Evolutionary conservation across 768 basidiomycete genomes (phyloP), one percentile per base, ranked within the genome.

Genomic region (Amanita phalloides): DNA sequence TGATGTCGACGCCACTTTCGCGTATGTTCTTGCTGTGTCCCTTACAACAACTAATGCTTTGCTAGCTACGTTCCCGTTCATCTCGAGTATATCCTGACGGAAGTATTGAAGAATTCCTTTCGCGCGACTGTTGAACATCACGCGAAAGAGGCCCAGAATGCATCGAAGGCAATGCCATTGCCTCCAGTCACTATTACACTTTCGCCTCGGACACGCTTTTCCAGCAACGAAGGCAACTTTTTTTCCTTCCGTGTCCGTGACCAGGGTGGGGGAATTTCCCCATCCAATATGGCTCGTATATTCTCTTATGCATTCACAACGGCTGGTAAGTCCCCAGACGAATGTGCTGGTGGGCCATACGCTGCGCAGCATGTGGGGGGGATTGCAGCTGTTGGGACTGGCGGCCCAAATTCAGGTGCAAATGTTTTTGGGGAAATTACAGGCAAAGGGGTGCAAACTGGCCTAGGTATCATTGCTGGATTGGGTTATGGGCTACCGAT

Each of bases 291-390:
- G 74, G 69, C 76, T 17, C 77, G 80, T 42, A 86, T 94, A 51
- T 94, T 94, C 66, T 90, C 90, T 14, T 94, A 94, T 64, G 89
- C 89, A 5, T 94, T 92, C 63, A 92, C 90, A 4, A 92, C 91
- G 4, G 90, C 89, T 3, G 84, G 81, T 5, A 68, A 75, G 39
- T 50, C 57, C 4, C 62, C 56, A 20, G 69, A 73, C 41, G 73
- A 71, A 45, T 73, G 64, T 3, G 77, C 69, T 8, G 84, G 79
- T 30, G 87, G 86, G 0, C 87, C 88, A 1, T 88, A 89, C 56
- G 85, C 84, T 39, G 84, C 85, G 39, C 83, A 90, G 60, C 76
- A 86, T 56, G 68, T 87, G n/a, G 82, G 86, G 17, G 84, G 88
- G 1, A 73, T 74, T 56, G 86, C 84, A 3, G 79, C 79, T 25